Conservation (phyloP, 2,329 filamentous ascomycete genomes). For the Ophiostoma australiae region DNA sequence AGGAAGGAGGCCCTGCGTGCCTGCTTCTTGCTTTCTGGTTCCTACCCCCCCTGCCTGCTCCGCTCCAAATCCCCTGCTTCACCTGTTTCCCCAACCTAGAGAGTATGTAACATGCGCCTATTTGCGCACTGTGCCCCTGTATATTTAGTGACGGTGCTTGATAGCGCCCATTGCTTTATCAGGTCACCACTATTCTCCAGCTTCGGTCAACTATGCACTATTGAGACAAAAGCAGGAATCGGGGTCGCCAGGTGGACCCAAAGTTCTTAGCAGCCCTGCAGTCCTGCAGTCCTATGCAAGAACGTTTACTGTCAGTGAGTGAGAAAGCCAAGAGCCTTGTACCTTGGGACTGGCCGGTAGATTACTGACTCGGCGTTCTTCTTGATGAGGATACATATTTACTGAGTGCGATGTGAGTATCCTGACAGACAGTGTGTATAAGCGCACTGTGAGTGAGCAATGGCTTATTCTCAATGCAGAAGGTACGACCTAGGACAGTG, state of each 20-base stretch:
- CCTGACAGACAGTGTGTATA: neutral
- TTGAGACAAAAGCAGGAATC: neutral
- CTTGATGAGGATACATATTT: no score
- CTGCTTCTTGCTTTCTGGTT: neutral
- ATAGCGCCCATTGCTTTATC: neutral
- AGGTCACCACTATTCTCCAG: neutral
- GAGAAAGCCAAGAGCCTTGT: neutral
- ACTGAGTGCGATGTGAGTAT: neutral
- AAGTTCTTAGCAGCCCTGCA: neutral
- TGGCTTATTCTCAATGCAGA: neutral
- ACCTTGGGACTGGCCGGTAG: neutral
- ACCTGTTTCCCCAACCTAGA: constrained; percentile 12
- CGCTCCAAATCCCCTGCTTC: neutral
- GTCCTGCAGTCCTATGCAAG: neutral
- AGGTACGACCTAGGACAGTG: neutral
- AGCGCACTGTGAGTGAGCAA: neutral
- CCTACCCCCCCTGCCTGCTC: neutral
- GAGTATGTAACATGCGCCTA: neutral
- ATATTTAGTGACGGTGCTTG: neutral
- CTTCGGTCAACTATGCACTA: neutral
- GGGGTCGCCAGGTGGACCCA: constrained; percentile 1
- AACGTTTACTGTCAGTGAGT: neutral
- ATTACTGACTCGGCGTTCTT: neutral
- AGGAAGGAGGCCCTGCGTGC: neutral
- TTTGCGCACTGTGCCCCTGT: constrained; percentile 1